Base-by-base conservation (phyloP, 2,329 filamentous ascomycete species). In the Laburnicola sp. region DNA sequence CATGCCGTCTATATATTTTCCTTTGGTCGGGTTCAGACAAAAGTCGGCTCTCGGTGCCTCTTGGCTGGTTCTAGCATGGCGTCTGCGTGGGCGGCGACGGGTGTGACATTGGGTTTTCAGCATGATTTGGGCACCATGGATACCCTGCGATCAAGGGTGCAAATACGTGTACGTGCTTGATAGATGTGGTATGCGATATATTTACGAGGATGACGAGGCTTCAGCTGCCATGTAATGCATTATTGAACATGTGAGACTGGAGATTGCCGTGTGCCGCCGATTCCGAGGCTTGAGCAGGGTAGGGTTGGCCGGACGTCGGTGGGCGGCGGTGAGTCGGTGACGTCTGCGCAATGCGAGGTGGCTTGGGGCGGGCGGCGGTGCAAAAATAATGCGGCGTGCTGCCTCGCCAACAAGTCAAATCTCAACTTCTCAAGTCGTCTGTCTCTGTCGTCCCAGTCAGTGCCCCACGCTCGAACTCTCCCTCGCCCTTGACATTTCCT, bases 71-170 rank as follows among this genome's bases (percentile, higher is more conserved):
- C 59, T 62, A 70, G 67, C 66, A 70, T 66, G 69, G 69, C 68
- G 69, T 71, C 63, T 69, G 66, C 68, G 69, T 70, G 64, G 66
- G 65, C 59, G 65, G 67, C 61, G 62, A 70, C 58, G 57, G 62
- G 63, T 53, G 51, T 61, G 61, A 62, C 60, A 63, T 64, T 61
- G 63, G 62, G 50, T 65, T 63, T 64, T 51, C 54, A 44, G 56
- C 57, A 65, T 63, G 60, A 57, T 59, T 60, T 59, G 58, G 59
- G 53, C 56, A 36, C 38, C 26, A 41, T 25, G 49, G 43, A 65
- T 61, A 63, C 58, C 60, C 56, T 51, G 54, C 54, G 32, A 46
- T 53, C 53, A 58, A 53, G 51, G 51, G 56, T 16, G 16, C 16
- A 16, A 16, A 16, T 16, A 51, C 27, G 44, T 47, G 51, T 50